Percentiles rank a stretch among this genome's conserved stretches.
Conservation (phyloP, 495 filamentous ascomycete genomes). For the Penicillium silybi region DNA sequence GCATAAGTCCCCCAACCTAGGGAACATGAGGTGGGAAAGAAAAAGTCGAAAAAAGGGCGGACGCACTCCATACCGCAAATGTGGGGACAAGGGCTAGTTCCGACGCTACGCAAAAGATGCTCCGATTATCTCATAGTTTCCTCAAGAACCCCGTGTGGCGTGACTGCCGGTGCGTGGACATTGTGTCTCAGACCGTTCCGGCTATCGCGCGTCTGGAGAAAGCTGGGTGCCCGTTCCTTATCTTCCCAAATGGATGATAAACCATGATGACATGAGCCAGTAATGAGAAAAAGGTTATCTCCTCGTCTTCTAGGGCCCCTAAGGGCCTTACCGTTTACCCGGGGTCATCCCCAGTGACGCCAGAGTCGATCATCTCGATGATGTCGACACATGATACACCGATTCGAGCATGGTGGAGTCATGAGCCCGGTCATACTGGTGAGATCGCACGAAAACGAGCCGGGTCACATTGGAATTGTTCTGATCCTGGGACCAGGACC, state of each 20-base stretch:
- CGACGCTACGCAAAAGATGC: conserved; percentile 17
- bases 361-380: conserved; percentile 28
- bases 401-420: conserved; percentile 22
- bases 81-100: conserved; percentile 22
- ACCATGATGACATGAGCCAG: conserved; percentile 13
- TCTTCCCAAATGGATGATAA: conserved; percentile 8
- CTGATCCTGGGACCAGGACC: not conserved
- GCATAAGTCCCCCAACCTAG: not conserved
- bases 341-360: conserved; percentile 9
- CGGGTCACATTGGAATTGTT: conserved; percentile 8
- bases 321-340: not conserved
- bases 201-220: conserved; percentile 26
- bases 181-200: conserved; percentile 1
- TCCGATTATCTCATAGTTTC: conserved; percentile 17
- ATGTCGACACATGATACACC: conserved; percentile 24
- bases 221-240: conserved; percentile 1
- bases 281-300: conserved; percentile 3
- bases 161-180: conserved; percentile 22
- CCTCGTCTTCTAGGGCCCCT: not conserved
- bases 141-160: conserved; percentile 26
- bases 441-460: conserved; percentile 12
- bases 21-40: not conserved
- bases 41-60: conserved; percentile 17
- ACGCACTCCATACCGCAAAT: conserved; percentile 13
- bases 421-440: conserved; percentile 2